Evolutionary conservation across 139 green algal genomes (phyloP), one percentile per base, ranked within the genome.

Genomic region (Chlamydomonas sp.): DNA sequence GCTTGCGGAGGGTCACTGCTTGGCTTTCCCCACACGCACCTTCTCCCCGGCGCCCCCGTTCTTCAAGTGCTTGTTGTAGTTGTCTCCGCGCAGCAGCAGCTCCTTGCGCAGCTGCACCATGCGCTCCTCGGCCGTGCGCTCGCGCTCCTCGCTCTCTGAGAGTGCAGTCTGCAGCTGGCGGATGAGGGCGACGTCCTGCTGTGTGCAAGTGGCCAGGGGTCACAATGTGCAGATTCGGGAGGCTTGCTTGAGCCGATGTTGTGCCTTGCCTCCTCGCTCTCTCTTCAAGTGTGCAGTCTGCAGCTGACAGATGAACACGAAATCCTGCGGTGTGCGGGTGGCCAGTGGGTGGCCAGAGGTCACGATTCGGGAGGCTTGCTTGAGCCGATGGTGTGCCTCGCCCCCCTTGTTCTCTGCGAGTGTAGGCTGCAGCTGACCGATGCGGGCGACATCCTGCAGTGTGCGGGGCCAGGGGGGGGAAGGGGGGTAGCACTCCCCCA

Each of bases 31-130:
- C 31, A 86, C 62, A n/a, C n/a, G 67, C 35, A 79, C 71, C 13
- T 71, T 65, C 65, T 74, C 49, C 1, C 81, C 81, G 35, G 76
- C 71, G 3, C 85, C 85, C 2, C 85, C 85, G 61, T 89, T 89
- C 59, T 79, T 81, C 65, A 91, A 89, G 68, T 81, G 78, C 48
- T 89, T 90, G 77, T 90, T 91, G 84, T 90, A 91, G 48, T 81
- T 89, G 16, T 90, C 82, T 78, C 90, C 86, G 2, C 86, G 73
- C 64, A 88, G 71, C 75, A 90, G 73, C 80, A 91, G 69, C 74
- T 91, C 84, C 1, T 63, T 67, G 0, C 80, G 67, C 69, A 90
- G 72, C 67, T 84, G 60, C 22, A 70, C 38, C 79, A 89, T 83
- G 2, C 77, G 79, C 58, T 85, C 77, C 73, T 88, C 77, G 0